A percentile compares a stretch with the other conserved stretches of the same genome.
Evolutionary conservation across 345 rosid genomes (phyloP).

Genomic region (Laguncularia racemosa): DNA sequence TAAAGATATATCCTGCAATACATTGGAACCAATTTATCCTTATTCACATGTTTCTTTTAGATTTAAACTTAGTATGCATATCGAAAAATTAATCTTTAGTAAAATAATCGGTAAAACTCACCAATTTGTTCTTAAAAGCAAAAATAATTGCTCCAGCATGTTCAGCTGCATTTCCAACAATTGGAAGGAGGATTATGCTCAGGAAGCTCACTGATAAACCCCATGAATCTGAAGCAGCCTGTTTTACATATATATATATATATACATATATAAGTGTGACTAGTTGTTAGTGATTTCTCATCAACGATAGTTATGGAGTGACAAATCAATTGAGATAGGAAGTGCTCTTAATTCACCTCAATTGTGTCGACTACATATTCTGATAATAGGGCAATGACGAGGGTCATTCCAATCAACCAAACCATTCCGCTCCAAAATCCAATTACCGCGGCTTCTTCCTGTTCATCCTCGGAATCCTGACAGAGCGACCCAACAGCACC

Average conservation of each 20-base stretch:
- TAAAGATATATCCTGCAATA: constrained; percentile 67
- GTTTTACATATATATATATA: too few relatives aligned
- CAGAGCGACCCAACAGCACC: neutral
- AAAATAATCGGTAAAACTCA: constrained; percentile 13
- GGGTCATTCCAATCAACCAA: constrained; percentile 87
- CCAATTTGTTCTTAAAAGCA: constrained; percentile 88
- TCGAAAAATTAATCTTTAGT: too few relatives aligned
- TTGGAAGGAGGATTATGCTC: constrained; percentile 80
- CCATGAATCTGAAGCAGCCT: constrained; percentile 85
- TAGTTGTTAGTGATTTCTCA: neutral
- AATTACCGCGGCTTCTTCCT: constrained; percentile 55
- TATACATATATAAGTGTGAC: too few relatives aligned
- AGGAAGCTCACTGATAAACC: constrained; percentile 86
- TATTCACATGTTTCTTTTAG: too few relatives aligned
- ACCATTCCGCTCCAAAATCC: constrained; percentile 78
- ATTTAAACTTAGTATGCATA: neutral
- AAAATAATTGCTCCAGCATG: constrained; percentile 94
- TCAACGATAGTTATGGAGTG: too few relatives aligned
- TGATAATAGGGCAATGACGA: constrained; percentile 58
- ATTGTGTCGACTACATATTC: constrained; percentile 79
- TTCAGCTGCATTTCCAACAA: constrained; percentile 94
- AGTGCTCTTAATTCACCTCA: constrained; percentile 32
- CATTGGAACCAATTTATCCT: neutral
- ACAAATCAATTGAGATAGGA: too few relatives aligned
- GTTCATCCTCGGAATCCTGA: constrained; percentile 39